These are phyloP conservation scores for Rhodamnia argentea DNA, from an alignment of 345 rosid genomes.

Conservation along the genomic window DNA sequence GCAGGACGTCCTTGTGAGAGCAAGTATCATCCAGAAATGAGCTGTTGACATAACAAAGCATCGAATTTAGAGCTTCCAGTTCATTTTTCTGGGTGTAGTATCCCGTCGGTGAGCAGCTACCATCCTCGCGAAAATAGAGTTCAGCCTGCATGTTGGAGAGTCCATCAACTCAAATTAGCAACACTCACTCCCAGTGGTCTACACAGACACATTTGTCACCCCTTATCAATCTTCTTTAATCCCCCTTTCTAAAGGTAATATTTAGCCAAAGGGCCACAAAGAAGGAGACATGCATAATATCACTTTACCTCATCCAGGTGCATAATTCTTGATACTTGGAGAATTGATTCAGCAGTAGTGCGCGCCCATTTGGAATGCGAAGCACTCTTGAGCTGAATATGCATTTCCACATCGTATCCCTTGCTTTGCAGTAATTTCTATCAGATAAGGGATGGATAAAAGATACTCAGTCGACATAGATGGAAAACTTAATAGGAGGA, in stretches of 20 bases:
- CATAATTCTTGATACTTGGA: slow-evolving; percentile 52
- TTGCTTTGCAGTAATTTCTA: slow-evolving; percentile 48
- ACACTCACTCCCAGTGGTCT: background rate
- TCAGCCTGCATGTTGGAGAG: slow-evolving; percentile 44
- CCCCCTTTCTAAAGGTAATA: background rate
- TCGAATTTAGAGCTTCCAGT: slow-evolving; percentile 56
- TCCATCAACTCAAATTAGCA: background rate
- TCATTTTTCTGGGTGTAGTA: slow-evolving; percentile 60
- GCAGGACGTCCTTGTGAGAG: slow-evolving; percentile 14
- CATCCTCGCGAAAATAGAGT: slow-evolving; percentile 58
- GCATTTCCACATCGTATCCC: slow-evolving; percentile 42
- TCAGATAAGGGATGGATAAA: background rate
- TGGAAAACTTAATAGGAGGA: background rate
- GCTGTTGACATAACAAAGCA: slow-evolving; percentile 29
- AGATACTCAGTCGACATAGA: background rate
- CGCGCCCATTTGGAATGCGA: slow-evolving; percentile 22
- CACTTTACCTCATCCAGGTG: slow-evolving; percentile 60
- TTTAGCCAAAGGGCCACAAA: background rate
- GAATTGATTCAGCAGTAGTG: slow-evolving; percentile 30
- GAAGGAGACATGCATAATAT: background rate
- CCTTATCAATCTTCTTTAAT: background rate
- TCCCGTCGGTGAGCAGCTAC: slow-evolving; percentile 22
- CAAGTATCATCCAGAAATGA: slow-evolving; percentile 4
- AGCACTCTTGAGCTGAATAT: slow-evolving; percentile 19
- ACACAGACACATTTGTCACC: background rate